phyloP scores from a whole-genome alignment of 1,284 basidiomycete species.

The Erythrobasidium hasegawianum region DNA sequence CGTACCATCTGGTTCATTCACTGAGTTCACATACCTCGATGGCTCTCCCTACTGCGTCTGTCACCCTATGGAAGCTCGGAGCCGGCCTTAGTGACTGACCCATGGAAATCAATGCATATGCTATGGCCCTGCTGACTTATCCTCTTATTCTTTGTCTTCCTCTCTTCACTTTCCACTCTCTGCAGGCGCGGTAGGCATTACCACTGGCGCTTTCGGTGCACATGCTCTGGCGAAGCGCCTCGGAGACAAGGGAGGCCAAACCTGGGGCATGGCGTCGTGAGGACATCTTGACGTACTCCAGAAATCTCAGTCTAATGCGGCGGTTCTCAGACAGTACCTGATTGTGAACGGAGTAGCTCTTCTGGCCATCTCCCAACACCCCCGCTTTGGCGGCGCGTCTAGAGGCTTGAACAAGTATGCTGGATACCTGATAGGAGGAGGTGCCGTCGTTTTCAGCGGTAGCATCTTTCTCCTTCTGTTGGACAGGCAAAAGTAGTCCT shows the following conservation, averaged over 20 bases:
- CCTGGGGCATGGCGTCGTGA: conserved; percentile 52
- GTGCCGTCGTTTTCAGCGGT: conserved; percentile 65
- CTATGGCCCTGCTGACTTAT: too few relatives aligned
- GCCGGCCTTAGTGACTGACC: conserved; percentile 17
- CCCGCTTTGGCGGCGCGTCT: conserved; percentile 53
- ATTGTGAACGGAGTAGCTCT: conserved; percentile 75
- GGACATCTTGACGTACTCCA: too few relatives aligned
- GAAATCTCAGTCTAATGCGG: neutral
- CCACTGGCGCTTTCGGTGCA: conserved; percentile 64
- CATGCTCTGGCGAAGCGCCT: conserved; percentile 59
- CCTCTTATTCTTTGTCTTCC: too few relatives aligned
- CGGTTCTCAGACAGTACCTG: conserved; percentile 50
- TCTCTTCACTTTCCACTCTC: neutral
- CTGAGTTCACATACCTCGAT: too few relatives aligned
- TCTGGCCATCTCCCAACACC: conserved; percentile 67
- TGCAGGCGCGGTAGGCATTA: conserved; percentile 7
- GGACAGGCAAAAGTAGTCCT: conserved; percentile 54
- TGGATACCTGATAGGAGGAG: conserved; percentile 61
- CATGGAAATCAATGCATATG: too few relatives aligned
- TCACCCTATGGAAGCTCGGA: conserved; percentile 27
- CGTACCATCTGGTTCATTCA: too few relatives aligned
- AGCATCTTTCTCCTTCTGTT: conserved; percentile 65
- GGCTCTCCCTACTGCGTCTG: conserved; percentile 3
- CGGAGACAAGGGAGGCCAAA: conserved; percentile 45
- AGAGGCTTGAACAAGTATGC: conserved; percentile 59